Conservation (phyloP, 2,329 filamentous ascomycete genomes). For the Penicillium sp. region DNA sequence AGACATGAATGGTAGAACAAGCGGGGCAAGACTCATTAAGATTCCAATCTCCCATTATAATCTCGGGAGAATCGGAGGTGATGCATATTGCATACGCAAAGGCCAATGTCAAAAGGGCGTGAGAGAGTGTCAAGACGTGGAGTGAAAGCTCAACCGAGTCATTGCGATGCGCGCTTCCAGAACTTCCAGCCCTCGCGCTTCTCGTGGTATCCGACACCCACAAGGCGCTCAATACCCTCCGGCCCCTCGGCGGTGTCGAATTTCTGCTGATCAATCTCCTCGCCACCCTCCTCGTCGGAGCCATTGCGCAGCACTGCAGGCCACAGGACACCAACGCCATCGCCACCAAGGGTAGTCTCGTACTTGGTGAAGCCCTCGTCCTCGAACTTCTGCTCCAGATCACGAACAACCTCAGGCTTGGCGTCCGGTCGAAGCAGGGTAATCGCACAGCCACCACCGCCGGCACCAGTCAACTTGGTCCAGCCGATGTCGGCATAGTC, state of each 20-base stretch:
- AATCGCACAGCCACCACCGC: slow-evolving; percentile 94
- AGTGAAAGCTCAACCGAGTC: neutral
- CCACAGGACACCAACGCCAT: slow-evolving; percentile 92
- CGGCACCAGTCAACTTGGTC: slow-evolving; percentile 96
- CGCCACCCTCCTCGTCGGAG: slow-evolving; percentile 76
- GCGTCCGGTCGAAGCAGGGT: slow-evolving; percentile 76
- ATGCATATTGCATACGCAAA: neutral
- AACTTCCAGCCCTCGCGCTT: slow-evolving; percentile 84
- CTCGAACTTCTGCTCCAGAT: slow-evolving; percentile 66
- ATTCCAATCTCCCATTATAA: neutral
- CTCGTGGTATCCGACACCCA: slow-evolving; percentile 72
- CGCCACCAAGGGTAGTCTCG: slow-evolving; percentile 85
- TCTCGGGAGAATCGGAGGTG: neutral
- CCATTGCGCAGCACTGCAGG: slow-evolving; percentile 88
- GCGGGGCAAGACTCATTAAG: neutral
- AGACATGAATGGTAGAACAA: slow-evolving; percentile 9
- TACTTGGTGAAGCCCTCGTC: slow-evolving; percentile 80
- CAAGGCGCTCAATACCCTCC: slow-evolving; percentile 82
- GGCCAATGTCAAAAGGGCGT: neutral
- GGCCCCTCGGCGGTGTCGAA: slow-evolving; percentile 82
- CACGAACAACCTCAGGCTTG: slow-evolving; percentile 57
- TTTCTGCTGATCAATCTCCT: slow-evolving; percentile 89
- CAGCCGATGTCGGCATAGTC: slow-evolving; percentile 89
- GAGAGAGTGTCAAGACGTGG: neutral
- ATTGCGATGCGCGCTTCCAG: slow-evolving; percentile 58